Evolutionary conservation across 1,284 basidiomycete genomes (phyloP).

Genomic region (Heterobasidion occidentale): DNA sequence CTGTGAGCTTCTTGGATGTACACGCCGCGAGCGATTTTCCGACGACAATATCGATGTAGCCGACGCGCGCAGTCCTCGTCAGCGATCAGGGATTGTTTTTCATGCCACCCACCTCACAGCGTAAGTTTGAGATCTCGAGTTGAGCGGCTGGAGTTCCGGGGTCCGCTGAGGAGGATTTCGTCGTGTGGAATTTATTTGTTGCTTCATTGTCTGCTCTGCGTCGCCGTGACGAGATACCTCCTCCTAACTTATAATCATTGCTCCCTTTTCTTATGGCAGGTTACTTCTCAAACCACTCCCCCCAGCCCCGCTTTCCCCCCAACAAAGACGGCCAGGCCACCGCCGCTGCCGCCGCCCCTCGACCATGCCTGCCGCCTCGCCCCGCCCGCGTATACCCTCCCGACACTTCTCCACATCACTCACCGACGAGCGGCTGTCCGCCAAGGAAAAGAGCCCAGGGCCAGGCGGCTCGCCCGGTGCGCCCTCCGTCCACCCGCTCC

Average conservation of each 20-base stretch:
- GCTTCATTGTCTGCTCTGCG: background rate
- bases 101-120: too few relatives aligned
- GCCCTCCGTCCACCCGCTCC: slow-evolving; percentile 55
- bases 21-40: too few relatives aligned
- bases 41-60: too few relatives aligned
- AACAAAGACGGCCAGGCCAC: slow-evolving; percentile 25
- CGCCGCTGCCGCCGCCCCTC: slow-evolving; percentile 15
- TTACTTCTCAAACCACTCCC: slow-evolving; percentile 76
- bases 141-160: background rate
- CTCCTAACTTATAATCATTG: background rate
- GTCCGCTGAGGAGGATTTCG: background rate
- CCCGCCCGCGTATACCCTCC: slow-evolving; percentile 43
- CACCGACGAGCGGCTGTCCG: slow-evolving; percentile 31
- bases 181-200: background rate
- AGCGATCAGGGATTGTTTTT: too few relatives aligned
- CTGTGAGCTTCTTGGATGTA: too few relatives aligned
- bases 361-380: slow-evolving; percentile 11
- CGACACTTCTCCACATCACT: slow-evolving; percentile 73
- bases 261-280: slow-evolving; percentile 19
- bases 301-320: slow-evolving; percentile 50
- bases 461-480: slow-evolving; percentile 23
- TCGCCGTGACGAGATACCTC: background rate
- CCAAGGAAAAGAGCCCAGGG: slow-evolving; percentile 34
- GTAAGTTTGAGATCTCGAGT: too few relatives aligned
- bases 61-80: too few relatives aligned